Conservation (phyloP, 306 rosid genomes). For the Corylus avellana region DNA sequence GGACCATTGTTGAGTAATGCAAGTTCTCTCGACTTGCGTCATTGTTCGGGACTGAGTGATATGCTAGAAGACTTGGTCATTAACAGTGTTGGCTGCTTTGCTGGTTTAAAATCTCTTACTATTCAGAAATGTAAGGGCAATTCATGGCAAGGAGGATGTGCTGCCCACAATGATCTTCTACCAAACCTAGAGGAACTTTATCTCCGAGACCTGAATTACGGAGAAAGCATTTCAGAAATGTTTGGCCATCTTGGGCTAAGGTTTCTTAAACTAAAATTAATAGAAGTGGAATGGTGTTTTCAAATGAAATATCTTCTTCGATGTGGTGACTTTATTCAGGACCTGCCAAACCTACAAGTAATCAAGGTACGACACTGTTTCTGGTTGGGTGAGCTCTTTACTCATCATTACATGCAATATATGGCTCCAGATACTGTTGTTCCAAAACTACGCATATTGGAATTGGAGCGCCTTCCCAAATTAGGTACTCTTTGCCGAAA, state of each 20-base stretch:
- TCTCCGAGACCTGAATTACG: slow-evolving; percentile 2
- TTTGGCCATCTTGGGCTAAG: not conserved
- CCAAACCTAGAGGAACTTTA: slow-evolving; percentile 20
- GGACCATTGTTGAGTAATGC: too few relatives aligned
- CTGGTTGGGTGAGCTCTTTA: slow-evolving; percentile 18
- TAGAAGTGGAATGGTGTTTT: slow-evolving; percentile 10
- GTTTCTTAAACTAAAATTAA: not conserved
- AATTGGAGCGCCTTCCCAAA: slow-evolving; percentile 18
- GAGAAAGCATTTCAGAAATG: not conserved
- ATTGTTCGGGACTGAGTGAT: too few relatives aligned
- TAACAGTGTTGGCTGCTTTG: too few relatives aligned
- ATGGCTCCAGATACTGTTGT: slow-evolving; percentile 2
- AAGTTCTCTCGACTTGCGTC: too few relatives aligned
- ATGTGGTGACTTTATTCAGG: slow-evolving; percentile 3
- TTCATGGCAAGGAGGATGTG: not conserved
- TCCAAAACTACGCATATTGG: slow-evolving; percentile 11
- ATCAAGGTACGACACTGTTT: slow-evolving; percentile 11
- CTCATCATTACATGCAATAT: not conserved
- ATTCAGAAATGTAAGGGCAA: too few relatives aligned
- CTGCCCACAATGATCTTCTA: slow-evolving; percentile 14
- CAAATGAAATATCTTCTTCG: slow-evolving; percentile 11
- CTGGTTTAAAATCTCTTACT: too few relatives aligned
- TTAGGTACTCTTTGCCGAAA: slow-evolving; percentile 14
- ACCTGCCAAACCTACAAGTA: slow-evolving; percentile 19
- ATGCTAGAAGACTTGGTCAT: too few relatives aligned